Evolutionary conservation across 2,329 filamentous ascomycete genomes (phyloP).

Genomic region (Alternaria panax): DNA sequence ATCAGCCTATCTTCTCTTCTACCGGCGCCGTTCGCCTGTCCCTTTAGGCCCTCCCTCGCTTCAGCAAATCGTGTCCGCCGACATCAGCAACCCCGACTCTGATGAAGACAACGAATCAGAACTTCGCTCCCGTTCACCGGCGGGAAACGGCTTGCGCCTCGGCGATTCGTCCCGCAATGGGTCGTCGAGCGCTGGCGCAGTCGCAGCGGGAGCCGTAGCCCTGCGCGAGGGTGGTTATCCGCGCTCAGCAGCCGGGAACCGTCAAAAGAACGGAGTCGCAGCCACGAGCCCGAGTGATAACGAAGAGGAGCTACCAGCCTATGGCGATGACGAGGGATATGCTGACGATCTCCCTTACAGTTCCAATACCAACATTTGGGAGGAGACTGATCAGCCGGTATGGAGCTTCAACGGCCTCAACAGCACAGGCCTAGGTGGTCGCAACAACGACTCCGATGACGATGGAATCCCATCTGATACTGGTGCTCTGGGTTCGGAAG

Average conservation of each 20-base stretch:
- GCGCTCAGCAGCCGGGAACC: constrained; percentile 43
- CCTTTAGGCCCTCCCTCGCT: constrained; percentile 83
- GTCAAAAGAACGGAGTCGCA: constrained; percentile 45
- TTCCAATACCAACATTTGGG: constrained; percentile 12
- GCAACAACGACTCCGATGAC: constrained; percentile 17
- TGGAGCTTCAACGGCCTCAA: constrained; percentile 34
- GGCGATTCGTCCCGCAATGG: constrained; percentile 86
- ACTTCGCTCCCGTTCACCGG: constrained; percentile 54
- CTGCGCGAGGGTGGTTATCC: constrained; percentile 48
- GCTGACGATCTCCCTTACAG: constrained; percentile 13
- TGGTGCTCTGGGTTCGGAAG: constrained; percentile 6
- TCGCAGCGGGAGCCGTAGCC: constrained; percentile 67
- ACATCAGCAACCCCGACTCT: constrained; percentile 52
- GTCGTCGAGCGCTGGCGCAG: constrained; percentile 89
- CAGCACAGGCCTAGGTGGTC: constrained; percentile 11
- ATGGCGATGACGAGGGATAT: constrained; percentile 33
- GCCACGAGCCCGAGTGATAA: constrained; percentile 44
- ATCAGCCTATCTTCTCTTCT: constrained; percentile 93
- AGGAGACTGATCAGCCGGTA: constrained; percentile 18
- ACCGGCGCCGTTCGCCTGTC: constrained; percentile 78
- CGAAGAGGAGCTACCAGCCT: constrained; percentile 28
- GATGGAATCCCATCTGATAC: constrained; percentile 11
- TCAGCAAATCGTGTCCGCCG: constrained; percentile 71
- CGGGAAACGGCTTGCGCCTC: constrained; percentile 89
- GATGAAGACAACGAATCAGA: constrained; percentile 53